Evolutionary conservation across 176 grass and related monocot species (phyloP).

Genomic region (Hyparrhenia diplandra): DNA sequence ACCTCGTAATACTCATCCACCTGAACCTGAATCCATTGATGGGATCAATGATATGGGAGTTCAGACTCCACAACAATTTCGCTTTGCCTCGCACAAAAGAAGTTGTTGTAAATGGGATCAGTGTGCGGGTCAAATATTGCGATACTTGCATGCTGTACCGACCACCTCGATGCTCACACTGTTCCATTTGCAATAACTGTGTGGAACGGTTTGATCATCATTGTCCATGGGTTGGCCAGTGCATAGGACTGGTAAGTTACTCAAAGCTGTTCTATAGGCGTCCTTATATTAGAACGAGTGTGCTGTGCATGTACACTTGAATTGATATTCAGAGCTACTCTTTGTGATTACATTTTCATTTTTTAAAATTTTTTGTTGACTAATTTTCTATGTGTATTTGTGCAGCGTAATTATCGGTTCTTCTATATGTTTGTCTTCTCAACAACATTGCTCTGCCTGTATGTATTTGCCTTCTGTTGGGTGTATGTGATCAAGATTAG

Average conservation of each 20-base stretch:
- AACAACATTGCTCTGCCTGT: conserved; percentile 77
- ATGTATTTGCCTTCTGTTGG: conserved; percentile 90
- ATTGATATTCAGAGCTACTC: background rate
- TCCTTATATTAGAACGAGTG: background rate
- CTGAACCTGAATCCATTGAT: conserved; percentile 65
- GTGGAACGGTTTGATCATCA: conserved; percentile 96
- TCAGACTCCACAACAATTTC: conserved; percentile 68
- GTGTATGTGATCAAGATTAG: conserved; percentile 88
- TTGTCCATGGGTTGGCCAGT: conserved; percentile 97
- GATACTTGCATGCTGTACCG: conserved; percentile 94
- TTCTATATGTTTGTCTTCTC: conserved; percentile 99
- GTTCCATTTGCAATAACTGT: conserved; percentile 95
- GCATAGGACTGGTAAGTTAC: conserved; percentile 75
- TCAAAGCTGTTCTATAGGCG: background rate
- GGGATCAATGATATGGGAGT: conserved; percentile 32
- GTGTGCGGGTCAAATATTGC: conserved; percentile 79
- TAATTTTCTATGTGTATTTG: conserved; percentile 10
- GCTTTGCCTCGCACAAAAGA: conserved; percentile 77
- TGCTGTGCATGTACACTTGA: background rate
- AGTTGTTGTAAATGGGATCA: conserved; percentile 73
- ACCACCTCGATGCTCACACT: conserved; percentile 85
- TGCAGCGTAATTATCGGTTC: conserved; percentile 94
- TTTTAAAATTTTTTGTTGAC: background rate
- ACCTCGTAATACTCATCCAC: conserved; percentile 74
- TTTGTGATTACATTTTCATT: background rate